These are phyloP conservation scores for Phytophthora lateralis DNA, from an alignment of 352 stramenopile species.

Conservation along the genomic window DNA sequence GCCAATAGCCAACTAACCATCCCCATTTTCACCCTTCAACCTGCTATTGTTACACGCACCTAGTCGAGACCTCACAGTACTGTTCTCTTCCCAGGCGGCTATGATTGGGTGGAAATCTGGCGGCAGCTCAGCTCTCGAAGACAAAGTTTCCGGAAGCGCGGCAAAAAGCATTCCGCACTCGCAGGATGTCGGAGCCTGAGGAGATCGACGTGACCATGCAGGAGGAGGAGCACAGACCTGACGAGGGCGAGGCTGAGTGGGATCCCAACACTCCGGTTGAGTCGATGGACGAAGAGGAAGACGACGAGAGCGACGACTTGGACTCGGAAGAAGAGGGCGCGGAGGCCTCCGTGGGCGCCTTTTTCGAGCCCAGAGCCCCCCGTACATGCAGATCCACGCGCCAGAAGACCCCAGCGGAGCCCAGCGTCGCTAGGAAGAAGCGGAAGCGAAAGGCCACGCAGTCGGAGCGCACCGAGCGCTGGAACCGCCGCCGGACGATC, in stretches of 20 bases:
- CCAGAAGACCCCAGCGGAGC: slow-evolving; percentile 2
- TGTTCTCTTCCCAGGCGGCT: background rate
- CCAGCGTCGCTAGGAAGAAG: slow-evolving; percentile 17
- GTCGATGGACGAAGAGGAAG: slow-evolving; percentile 22
- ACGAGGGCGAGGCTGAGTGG: slow-evolving; percentile 50
- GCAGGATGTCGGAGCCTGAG: slow-evolving; percentile 23
- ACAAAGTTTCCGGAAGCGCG: slow-evolving; percentile 17
- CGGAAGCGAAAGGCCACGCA: slow-evolving; percentile 33
- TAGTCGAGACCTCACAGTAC: slow-evolving; percentile 2
- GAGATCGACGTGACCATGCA: background rate
- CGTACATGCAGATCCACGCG: background rate
- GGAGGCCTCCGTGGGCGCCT: slow-evolving; percentile 8
- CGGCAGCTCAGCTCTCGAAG: background rate
- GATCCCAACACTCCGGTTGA: slow-evolving; percentile 17
- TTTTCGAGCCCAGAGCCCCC: slow-evolving; percentile 13
- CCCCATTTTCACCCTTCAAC: slow-evolving; percentile 24
- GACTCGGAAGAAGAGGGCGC: slow-evolving; percentile 26
- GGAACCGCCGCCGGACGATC: slow-evolving; percentile 66
- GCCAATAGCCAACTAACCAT: slow-evolving; percentile 18
- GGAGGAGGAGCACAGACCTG: background rate
- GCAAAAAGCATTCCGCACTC: slow-evolving; percentile 28
- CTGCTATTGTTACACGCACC: slow-evolving; percentile 1
- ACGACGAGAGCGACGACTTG: slow-evolving; percentile 9
- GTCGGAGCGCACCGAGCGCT: slow-evolving; percentile 33
- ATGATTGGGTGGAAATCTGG: slow-evolving; percentile 18